A percentile compares a stretch with the other conserved stretches of the same genome.
These are phyloP conservation scores for Tylopilus subfusipes DNA, from an alignment of 768 basidiomycete species.

Conservation along the genomic window DNA sequence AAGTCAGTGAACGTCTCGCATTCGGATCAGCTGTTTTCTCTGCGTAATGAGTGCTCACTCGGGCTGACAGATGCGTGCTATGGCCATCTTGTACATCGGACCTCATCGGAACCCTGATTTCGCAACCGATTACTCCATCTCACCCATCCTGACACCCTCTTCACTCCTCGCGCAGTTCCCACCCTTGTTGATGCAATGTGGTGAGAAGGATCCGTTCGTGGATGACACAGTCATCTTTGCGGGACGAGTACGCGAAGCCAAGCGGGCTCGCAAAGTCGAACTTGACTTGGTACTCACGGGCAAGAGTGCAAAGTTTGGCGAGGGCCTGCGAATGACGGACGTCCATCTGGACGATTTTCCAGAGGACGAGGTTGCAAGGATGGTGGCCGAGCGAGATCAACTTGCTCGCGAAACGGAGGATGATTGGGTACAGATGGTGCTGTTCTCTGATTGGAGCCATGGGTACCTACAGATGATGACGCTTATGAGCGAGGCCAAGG, in stretches of 20 bases:
- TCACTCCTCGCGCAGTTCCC: conserved; percentile 89
- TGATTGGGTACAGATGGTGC: conserved; percentile 92
- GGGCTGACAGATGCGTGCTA: conserved; percentile 91
- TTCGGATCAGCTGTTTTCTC: conserved; percentile 1
- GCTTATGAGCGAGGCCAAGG: conserved; percentile 77
- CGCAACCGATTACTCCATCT: conserved; percentile 91
- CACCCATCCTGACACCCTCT: conserved; percentile 86
- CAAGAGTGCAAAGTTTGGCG: conserved; percentile 62
- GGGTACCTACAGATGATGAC: conserved; percentile 95
- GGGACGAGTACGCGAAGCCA: conserved; percentile 92
- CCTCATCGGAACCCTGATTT: conserved; percentile 94
- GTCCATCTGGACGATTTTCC: conserved; percentile 29
- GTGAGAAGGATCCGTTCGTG: conserved; percentile 93
- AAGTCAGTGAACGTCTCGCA: conserved; percentile 30
- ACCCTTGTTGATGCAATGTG: conserved; percentile 89
- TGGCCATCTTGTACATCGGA: conserved; percentile 97
- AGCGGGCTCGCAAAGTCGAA: conserved; percentile 74
- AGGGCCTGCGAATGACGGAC: conserved; percentile 59
- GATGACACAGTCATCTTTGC: conserved; percentile 98
- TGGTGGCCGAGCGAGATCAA: conserved; percentile 58
- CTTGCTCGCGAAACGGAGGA: conserved; percentile 73
- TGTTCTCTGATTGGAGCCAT: conserved; percentile 96
- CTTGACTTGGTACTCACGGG: conserved; percentile 58
- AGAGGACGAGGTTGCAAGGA: conserved; percentile 33
- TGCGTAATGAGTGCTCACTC: conserved; percentile 5